These are phyloP conservation scores for Exophiala bonariae DNA, from an alignment of 2,329 filamentous ascomycete genomes.

Conservation along the genomic window DNA sequence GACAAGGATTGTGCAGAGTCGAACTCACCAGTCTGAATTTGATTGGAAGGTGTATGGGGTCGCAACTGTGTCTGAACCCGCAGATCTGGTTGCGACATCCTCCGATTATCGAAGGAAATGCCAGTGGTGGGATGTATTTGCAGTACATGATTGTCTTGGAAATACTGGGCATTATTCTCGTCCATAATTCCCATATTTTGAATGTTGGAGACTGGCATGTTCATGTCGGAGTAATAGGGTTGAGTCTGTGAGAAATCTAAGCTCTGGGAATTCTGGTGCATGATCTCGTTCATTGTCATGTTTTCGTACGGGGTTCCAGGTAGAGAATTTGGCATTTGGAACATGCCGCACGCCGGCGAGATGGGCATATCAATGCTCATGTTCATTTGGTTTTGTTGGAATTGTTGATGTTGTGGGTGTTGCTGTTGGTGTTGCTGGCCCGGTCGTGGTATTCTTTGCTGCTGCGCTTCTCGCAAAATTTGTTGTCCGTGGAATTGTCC, in stretches of 20 bases:
- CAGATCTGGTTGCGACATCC: conserved; percentile 41
- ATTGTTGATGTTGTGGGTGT: too few relatives aligned
- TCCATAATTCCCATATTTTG: conserved; percentile 22
- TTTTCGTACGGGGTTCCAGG: conserved; percentile 24
- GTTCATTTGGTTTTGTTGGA: conserved; percentile 25
- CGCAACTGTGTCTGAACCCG: conserved; percentile 40
- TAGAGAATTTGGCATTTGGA: conserved; percentile 19
- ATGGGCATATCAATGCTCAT: conserved; percentile 36
- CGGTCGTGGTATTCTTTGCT: conserved; percentile 81
- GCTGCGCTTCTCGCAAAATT: conserved; percentile 85
- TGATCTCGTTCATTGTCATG: conserved; percentile 30
- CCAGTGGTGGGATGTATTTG: conserved; percentile 18
- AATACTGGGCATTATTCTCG: conserved; percentile 28
- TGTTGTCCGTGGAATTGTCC: conserved; percentile 66
- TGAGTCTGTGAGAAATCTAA: conserved; percentile 26
- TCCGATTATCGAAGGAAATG: conserved; percentile 31
- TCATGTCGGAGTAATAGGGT: conserved; percentile 24
- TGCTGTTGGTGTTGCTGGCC: conserved; percentile 51
- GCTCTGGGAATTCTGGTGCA: conserved; percentile 23
- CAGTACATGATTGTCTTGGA: conserved; percentile 22
- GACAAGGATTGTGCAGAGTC: not conserved
- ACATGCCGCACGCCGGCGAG: conserved; percentile 34
- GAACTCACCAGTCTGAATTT: conserved; percentile 60
- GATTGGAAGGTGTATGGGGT: conserved; percentile 63
- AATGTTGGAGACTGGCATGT: conserved; percentile 23